Evolutionary conservation across 805 yeast genomes (phyloP), one percentile per base, ranked within the genome.

Genomic region (Yamadazyma laniorum): DNA sequence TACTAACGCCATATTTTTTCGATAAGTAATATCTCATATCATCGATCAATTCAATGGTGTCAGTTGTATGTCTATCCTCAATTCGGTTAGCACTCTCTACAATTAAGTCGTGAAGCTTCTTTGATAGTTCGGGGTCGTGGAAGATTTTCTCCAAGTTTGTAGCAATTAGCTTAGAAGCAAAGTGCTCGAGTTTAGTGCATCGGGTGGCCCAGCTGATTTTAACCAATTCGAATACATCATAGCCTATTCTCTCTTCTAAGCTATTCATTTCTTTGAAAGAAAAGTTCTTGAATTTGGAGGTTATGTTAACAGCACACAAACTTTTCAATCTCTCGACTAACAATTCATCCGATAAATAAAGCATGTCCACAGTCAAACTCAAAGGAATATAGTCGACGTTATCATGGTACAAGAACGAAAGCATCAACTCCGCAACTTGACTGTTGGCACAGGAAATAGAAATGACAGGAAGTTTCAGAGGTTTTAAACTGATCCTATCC

Each of bases 41-140:
- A 58, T 85, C 95, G 18, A 85, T 67, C 48, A 85, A 63, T 50
- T 85, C 95, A 52, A 85, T 82, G 1, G 91, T 82, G 60, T 85
- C 95, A 0, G 85, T 81, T 43, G 79, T 86, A 48, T 85, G 80
- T 52, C 93, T 70, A 12, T 55, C 59, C 15, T 70, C 51, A 34
- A 85, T 83, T 48, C 86, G 62, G 12, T 51, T 45, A 0, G 91
- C 82, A 52, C 77, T 69, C 45, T 67, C 70, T 35, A 44, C 48
- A n/a, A 66, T 54, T 14, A 64, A 43, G 6, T 27, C 29, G 6
- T 44, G 35, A 13, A 63, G 38, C 32, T 36, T 18, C 0, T 29
- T 8, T n/a, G 61, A 34, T 29, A 68, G 70, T 1, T 60, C 56
- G n/a, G 62, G 62, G 1, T 46, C 27, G 3, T 43, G 5, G 64